Evolutionary conservation across 805 yeast genomes (phyloP), one percentile per base, ranked within the genome.

Genomic region (Suhomyces faveliae): DNA sequence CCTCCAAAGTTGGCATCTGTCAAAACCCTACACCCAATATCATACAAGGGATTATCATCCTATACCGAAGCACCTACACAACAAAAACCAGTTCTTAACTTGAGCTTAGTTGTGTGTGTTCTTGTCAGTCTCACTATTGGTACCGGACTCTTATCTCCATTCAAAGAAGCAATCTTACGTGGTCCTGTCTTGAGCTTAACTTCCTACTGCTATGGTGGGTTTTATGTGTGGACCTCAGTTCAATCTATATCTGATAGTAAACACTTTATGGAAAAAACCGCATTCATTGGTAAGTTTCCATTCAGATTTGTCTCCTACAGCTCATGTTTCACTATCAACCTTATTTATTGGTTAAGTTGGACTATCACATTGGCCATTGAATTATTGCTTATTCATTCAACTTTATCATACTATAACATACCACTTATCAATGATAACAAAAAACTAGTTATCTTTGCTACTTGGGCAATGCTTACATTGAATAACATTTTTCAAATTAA

Each of bases 401-500:
- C 56, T 4, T 48, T 57, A 25, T 23, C 49, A 15, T 55, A 45
- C 33, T 60, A 62, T 62, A 48, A 38, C 19, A 29, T 43, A n/a
- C 27, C 55, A 53, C 62, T 70, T 70, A 55, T 59, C 13, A 64
- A 60, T 44, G 51, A 61, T 9, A 60, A 60, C 42, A 63, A 71
- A 2, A 68, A 64, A 5, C 55, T 65, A 7, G 63, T 62, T 53
- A 67, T 67, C 45, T 53, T 70, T 29, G 39, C 66, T 9, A 60
- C 61, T 1, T 49, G 67, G 45, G 60, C 64, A 9, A 35, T 61
- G 11, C 61, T 58, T 24, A 49, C 66, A 12, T 43, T 59, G 10
- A 63, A 67, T 54, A 67, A 67, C 43, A 63, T 74, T 24, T 70
- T 74, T 49, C 77, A 79, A 5, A 81, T 78, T 23, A 70, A 62